Evolutionary conservation across 805 yeast genomes (phyloP), one percentile per base, ranked within the genome.

Genomic region (Schwanniomyces polymorphus): DNA sequence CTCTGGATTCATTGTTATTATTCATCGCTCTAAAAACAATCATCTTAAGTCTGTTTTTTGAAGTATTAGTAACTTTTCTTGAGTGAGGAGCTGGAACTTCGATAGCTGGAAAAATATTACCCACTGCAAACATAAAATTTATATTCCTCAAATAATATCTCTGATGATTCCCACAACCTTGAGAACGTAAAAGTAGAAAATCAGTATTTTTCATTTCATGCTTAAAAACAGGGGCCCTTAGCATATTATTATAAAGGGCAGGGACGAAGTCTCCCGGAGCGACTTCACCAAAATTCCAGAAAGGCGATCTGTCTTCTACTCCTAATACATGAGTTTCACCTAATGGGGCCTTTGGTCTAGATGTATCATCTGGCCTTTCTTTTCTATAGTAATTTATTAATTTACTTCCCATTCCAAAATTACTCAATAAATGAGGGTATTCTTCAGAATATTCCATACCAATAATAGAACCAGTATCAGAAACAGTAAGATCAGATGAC

Each of bases 51-150:
- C 99, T 76, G 60, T 91, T 91, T 58, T 92, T 91, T 37, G 91
- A 83, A 21, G 96, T 91, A 3, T 97, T 86, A 0, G 98, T 91
- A 18, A 91, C 97, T 58, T 90, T 91, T 65, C 99, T 80, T 1
- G 97, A 90, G 63, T 94, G 97, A 2, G 99, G 99, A 1, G 98
- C 97, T 0, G 99, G 99, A 28, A 94, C 86, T 59, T 90, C 97
- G 41, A 88, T 88, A 2, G 90, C 97, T 1, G 99, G 99, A 55
- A 90, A 84, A 0, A 88, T 80, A 61, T 94, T 97, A 1, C 99
- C 99, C 11, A 91, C 96, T 0, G 90, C 83, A 64, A 90, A 94
- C 41, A 88, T 61, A 61, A 84, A 83, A 43, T 85, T 84, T 21
- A 94, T 77, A 16, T 75, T 75, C 52, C 95, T 76, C 52, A 94